Percentiles rank a stretch among this genome's conserved stretches.
These are phyloP conservation scores for Hymenoscyphus occultus DNA, from an alignment of 2,329 filamentous ascomycete species.

Conservation along the genomic window DNA sequence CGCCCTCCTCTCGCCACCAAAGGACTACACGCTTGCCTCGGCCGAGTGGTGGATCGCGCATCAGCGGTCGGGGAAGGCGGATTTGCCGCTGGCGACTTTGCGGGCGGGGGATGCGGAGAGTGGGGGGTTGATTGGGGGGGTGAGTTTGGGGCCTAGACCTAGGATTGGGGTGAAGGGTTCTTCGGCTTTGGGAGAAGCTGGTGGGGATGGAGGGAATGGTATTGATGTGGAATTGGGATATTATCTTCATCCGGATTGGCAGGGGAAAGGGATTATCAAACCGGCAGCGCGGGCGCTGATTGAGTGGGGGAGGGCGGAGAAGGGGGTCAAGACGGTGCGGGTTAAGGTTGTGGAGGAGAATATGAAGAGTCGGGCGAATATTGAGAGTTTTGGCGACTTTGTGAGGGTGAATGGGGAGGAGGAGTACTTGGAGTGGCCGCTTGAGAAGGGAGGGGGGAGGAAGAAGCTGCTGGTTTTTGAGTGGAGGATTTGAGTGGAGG, in stretches of 20 bases:
- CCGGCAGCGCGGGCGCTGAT: slow-evolving; percentile 16
- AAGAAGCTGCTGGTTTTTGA: slow-evolving; percentile 17
- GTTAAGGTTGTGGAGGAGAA: slow-evolving; percentile 18
- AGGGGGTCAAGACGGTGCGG: slow-evolving; percentile 11
- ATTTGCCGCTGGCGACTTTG: neutral
- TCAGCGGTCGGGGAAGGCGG: neutral
- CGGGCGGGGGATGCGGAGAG: neutral
- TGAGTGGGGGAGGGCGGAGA: slow-evolving; percentile 12
- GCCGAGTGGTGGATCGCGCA: slow-evolving; percentile 20
- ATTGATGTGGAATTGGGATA: slow-evolving; percentile 16
- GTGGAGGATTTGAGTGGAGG: slow-evolving; percentile 11
- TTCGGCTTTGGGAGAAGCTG: too few relatives aligned
- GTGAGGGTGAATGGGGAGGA: slow-evolving; percentile 5
- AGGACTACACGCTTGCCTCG: slow-evolving; percentile 15
- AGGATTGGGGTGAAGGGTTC: too few relatives aligned
- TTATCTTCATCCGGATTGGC: slow-evolving; percentile 19
- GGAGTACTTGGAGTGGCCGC: slow-evolving; percentile 14
- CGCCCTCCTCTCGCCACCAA: slow-evolving; percentile 13
- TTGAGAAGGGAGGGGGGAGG: slow-evolving; percentile 21
- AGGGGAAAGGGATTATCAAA: slow-evolving; percentile 18
- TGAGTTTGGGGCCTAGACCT: neutral
- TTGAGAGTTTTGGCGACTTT: slow-evolving; percentile 16
- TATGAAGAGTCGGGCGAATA: slow-evolving; percentile 15
- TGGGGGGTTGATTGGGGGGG: neutral
- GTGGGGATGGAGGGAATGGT: neutral